Evolutionary conservation across 2,329 filamentous ascomycete genomes (phyloP).

Genomic region (Cucurbitaria berberidis): DNA sequence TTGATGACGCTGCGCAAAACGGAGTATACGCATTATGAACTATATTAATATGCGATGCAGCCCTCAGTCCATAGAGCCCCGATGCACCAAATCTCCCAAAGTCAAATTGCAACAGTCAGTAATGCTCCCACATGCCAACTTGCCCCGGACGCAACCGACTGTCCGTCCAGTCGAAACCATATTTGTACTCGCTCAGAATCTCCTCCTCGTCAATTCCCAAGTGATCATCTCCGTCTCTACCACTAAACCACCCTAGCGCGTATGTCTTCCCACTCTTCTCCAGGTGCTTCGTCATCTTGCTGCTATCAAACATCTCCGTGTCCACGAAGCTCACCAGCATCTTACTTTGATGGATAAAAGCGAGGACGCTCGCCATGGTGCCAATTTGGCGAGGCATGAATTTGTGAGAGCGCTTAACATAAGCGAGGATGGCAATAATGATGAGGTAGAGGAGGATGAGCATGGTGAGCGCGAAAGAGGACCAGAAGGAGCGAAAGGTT

Average conservation of each 20-base stretch:
- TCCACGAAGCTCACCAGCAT: conserved; percentile 79
- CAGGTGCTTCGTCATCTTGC: conserved; percentile 67
- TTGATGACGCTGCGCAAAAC: background rate
- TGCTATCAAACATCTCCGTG: conserved; percentile 67
- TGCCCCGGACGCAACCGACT: conserved; percentile 42
- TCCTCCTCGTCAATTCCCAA: conserved; percentile 81
- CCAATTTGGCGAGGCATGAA: conserved; percentile 80
- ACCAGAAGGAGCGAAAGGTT: conserved; percentile 66
- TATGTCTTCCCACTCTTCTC: conserved; percentile 70
- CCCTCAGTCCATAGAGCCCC: background rate
- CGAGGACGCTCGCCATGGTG: conserved; percentile 76
- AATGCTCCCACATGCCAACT: conserved; percentile 35
- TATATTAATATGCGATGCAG: background rate
- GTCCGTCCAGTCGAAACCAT: conserved; percentile 57
- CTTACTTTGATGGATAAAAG: conserved; percentile 79
- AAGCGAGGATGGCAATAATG: conserved; percentile 65
- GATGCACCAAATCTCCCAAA: background rate
- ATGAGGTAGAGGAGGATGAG: conserved; percentile 71
- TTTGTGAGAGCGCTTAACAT: conserved; percentile 67
- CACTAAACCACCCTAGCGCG: conserved; percentile 77
- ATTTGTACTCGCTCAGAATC: conserved; percentile 68
- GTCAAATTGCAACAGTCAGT: conserved; percentile 6
- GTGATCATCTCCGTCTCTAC: conserved; percentile 74
- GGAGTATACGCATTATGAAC: conserved; percentile 5
- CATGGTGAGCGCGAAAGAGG: conserved; percentile 66